These are phyloP conservation scores for Verticillium alfalfae DNA, from an alignment of 2,329 filamentous ascomycete genomes.

Conservation along the genomic window DNA sequence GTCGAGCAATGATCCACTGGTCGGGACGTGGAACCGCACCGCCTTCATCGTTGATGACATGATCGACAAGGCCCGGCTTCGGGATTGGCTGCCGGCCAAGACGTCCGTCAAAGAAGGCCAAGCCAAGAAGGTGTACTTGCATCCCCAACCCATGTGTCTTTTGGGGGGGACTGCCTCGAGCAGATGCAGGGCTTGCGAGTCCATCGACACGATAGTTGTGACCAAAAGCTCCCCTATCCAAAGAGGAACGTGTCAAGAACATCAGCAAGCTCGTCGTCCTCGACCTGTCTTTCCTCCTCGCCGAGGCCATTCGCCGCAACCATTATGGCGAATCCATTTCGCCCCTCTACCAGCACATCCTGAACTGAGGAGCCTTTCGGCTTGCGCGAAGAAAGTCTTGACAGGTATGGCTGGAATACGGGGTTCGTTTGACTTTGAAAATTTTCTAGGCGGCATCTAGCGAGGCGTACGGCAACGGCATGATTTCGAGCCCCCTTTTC, in stretches of 20 bases:
- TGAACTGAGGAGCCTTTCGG: conserved; percentile 33
- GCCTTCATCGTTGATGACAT: conserved; percentile 98
- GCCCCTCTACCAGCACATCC: conserved; percentile 62
- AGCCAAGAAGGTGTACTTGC: conserved; percentile 93
- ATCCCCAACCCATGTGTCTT: conserved; percentile 97
- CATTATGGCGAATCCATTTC: conserved; percentile 88
- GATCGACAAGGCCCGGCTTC: conserved; percentile 93
- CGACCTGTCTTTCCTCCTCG: conserved; percentile 79
- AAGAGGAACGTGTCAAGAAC: conserved; percentile 62
- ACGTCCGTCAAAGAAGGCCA: conserved; percentile 89
- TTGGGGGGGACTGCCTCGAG: conserved; percentile 82
- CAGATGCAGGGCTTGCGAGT: conserved; percentile 86
- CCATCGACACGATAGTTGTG: conserved; percentile 89
- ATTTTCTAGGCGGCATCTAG: conserved; percentile 14
- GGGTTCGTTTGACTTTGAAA: not conserved
- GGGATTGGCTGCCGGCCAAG: conserved; percentile 95
- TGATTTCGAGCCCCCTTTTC: not conserved
- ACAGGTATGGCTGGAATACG: not conserved
- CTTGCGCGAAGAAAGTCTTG: not conserved
- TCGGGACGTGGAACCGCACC: conserved; percentile 87
- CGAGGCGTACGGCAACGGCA: conserved; percentile 26
- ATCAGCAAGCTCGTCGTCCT: conserved; percentile 83
- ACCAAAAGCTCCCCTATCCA: conserved; percentile 96
- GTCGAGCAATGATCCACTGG: conserved; percentile 95
- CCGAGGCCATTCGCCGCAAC: conserved; percentile 91